Evolutionary conservation across 2,329 filamentous ascomycete genomes (phyloP), one percentile per base, ranked within the genome.

Genomic region (Penicillium sp.): DNA sequence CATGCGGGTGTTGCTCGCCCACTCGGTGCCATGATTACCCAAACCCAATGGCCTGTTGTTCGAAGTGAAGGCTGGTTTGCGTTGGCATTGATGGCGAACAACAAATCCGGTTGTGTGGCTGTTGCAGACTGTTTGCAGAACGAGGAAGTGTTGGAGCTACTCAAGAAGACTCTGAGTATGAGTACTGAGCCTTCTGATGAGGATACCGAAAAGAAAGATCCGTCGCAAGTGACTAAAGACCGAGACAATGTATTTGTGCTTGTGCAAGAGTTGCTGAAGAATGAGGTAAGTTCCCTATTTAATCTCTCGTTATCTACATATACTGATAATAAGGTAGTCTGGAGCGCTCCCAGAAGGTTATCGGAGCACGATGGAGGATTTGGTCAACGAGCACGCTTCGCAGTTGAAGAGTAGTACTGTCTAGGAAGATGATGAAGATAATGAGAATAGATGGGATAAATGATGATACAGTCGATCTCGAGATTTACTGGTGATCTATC

Each of bases 61-160:
- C 71, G 76, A 22, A 78, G 77, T 49, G 79, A 82, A 64, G 79
- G 78, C 2, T 79, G 78, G 74, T 81, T 81, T 65, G 77, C 78
- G 14, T 64, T 82, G 27, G 78, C 78, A 4, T 58, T 82, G 45
- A 79, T 81, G 72, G 76, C 76, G 10, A 74, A 72, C 7, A 71
- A 57, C 49, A 61, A 64, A 19, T 58, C 64, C 0, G 76, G 77
- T 2, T 67, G 69, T 55, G 46, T 55, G 11, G 70, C 73, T 1
- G 74, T 75, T 24, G 65, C 68, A 13, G 64, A 74, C 37, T 74
- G 71, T 45, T 54, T 79, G 26, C 65, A 73, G 33, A 71, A 71
- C 14, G 68, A 71, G 33, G 69, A 72, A 5, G 65, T 77, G 16
- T 69, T 68, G 43, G 61, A 68, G 35, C 56, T 73, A 21, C 65